Conservation (phyloP, 2,329 filamentous ascomycete genomes). For the Fusarium nodosum region DNA sequence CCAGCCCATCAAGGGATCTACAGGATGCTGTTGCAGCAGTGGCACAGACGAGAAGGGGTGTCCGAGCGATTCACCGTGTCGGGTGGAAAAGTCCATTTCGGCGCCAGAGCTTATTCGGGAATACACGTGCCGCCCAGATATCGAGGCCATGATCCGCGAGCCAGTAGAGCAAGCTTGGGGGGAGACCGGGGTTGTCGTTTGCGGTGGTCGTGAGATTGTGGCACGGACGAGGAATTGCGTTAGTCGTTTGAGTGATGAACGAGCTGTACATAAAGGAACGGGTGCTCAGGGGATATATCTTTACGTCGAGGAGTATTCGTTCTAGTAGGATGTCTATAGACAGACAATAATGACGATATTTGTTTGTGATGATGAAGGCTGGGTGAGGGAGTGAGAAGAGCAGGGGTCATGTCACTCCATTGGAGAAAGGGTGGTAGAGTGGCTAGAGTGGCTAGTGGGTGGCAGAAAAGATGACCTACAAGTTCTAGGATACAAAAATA, state of each 20-base stretch:
- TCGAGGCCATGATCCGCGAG: constrained; percentile 64
- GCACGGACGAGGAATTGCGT: constrained; percentile 68
- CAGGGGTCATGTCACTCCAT: not conserved
- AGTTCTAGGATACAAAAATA: no score
- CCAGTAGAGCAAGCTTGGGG: constrained; percentile 70
- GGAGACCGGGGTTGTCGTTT: constrained; percentile 72
- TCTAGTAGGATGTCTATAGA: constrained; percentile 55
- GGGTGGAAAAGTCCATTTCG: constrained; percentile 13
- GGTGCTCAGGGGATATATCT: constrained; percentile 73
- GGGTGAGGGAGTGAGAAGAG: not conserved
- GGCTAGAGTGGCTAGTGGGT: not conserved
- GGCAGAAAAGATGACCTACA: no score
- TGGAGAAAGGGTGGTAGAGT: not conserved
- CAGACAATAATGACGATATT: not conserved
- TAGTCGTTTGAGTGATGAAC: constrained; percentile 68
- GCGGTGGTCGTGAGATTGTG: constrained; percentile 69
- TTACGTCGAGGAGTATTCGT: constrained; percentile 72
- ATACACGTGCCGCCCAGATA: constrained; percentile 63
- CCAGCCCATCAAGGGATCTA: constrained; percentile 30
- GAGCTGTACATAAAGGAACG: constrained; percentile 74
- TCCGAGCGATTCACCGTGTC: constrained; percentile 33
- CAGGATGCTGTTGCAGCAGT: constrained; percentile 45
- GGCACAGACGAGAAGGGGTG: constrained; percentile 24
- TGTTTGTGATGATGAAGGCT: not conserved
- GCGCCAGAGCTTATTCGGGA: constrained; percentile 56